Conservation (phyloP, 148 eudicot genomes). For the Silene uniflora region DNA sequence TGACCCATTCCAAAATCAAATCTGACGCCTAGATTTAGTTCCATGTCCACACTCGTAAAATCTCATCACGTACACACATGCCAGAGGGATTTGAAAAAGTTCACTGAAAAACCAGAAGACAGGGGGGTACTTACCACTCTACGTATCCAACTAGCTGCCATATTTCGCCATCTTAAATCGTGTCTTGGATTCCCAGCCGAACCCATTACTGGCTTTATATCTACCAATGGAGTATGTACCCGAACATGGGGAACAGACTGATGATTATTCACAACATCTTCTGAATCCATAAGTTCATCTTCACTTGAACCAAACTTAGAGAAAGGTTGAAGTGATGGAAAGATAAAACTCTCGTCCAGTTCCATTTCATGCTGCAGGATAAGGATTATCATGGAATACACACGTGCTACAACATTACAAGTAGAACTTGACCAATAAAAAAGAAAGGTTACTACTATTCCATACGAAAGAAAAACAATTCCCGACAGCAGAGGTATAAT, state of each 20-base stretch:
- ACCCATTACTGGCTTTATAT: conserved; percentile 49
- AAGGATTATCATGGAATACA: neutral
- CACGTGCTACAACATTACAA: neutral
- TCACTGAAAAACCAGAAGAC: neutral
- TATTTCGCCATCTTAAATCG: conserved; percentile 57
- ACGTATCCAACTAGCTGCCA: conserved; percentile 61
- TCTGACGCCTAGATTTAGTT: too few relatives aligned
- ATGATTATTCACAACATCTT: conserved; percentile 58
- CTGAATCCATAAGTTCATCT: conserved; percentile 86
- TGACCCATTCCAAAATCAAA: too few relatives aligned
- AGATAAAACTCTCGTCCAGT: conserved; percentile 76
- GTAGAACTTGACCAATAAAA: neutral
- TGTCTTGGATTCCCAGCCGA: conserved; percentile 45
- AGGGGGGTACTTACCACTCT: conserved; percentile 63
- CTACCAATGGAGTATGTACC: conserved; percentile 38
- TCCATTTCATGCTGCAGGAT: conserved; percentile 76
- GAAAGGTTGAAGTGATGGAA: conserved; percentile 67
- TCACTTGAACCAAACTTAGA: conserved; percentile 80
- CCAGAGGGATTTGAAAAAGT: neutral
- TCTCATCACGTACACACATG: neutral
- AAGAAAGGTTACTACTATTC: neutral
- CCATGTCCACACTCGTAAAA: neutral
- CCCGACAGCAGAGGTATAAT: neutral
- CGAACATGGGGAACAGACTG: conserved; percentile 36
- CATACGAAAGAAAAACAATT: neutral